Evolutionary conservation across 257 asterid species (phyloP).

Genomic region (Orobanche coerulescens): DNA sequence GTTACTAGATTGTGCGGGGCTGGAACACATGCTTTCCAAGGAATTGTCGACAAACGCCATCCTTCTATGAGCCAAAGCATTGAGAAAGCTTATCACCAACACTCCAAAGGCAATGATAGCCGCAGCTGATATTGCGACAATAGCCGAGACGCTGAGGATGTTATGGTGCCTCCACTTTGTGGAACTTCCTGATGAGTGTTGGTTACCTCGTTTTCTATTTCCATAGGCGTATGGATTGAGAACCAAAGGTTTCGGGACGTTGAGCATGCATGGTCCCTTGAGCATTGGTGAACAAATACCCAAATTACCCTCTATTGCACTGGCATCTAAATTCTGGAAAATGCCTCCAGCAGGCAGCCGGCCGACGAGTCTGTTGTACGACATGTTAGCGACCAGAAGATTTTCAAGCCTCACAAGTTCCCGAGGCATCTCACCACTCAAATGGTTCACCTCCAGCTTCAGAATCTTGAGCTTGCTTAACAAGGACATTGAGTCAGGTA

Average conservation of each 20-base stretch:
- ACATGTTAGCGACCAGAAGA: constrained; percentile 75
- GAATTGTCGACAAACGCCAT: constrained; percentile 53
- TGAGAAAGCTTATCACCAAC: constrained; percentile 48
- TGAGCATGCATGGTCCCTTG: constrained; percentile 69
- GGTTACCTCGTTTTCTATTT: constrained; percentile 26
- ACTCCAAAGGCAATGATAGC: constrained; percentile 62
- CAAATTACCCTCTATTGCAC: constrained; percentile 68
- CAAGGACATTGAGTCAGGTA: constrained; percentile 62
- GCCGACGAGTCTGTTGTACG: constrained; percentile 74
- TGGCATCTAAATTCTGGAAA: constrained; percentile 63
- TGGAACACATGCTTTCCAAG: constrained; percentile 84
- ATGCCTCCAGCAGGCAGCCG: constrained; percentile 64
- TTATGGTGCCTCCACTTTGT: constrained; percentile 30
- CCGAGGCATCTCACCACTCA: constrained; percentile 88
- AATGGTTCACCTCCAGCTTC: constrained; percentile 69
- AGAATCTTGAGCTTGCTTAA: constrained; percentile 72
- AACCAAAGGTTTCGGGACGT: constrained; percentile 86
- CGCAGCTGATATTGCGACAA: constrained; percentile 83
- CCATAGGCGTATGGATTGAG: constrained; percentile 81
- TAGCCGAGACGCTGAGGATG: constrained; percentile 73
- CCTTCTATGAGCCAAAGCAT: constrained; percentile 63
- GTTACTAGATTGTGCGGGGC: constrained; percentile 58
- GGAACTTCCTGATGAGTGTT: constrained; percentile 15
- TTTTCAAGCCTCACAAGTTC: constrained; percentile 59
- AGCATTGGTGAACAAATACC: constrained; percentile 85